Conservation (phyloP, 441 rosid species). For the Bocquillonia castaneifolia region DNA sequence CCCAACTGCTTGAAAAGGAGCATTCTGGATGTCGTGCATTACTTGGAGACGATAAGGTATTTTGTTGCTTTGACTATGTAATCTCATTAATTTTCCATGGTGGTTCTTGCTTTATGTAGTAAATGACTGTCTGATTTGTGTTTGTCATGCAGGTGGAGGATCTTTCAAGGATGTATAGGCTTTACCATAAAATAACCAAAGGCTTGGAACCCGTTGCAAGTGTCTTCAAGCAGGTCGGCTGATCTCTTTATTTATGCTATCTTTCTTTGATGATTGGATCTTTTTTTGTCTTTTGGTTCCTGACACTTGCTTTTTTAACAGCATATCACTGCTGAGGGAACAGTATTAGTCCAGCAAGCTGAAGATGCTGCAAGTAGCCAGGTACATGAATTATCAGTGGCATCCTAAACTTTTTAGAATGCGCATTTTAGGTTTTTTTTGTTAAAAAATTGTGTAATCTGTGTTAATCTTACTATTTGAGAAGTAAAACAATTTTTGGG, state of each 20-base stretch:
- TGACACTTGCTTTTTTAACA: conserved; percentile 31
- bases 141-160: conserved; percentile 60
- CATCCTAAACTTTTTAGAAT: not conserved
- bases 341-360: conserved; percentile 80
- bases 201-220: conserved; percentile 81
- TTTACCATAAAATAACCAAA: conserved; percentile 55
- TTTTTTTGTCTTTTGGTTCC: not conserved
- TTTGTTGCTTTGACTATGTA: conserved; percentile 7
- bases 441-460: too few species aligned
- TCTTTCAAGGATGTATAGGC: conserved; percentile 94
- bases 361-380: conserved; percentile 80
- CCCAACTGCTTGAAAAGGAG: conserved; percentile 77
- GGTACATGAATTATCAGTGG: conserved; percentile 29
- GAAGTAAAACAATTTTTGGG: not conserved
- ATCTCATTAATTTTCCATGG: not conserved
- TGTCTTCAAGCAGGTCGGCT: conserved; percentile 75
- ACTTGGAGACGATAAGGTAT: conserved; percentile 87
- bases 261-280: conserved; percentile 4
- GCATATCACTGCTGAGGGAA: conserved; percentile 90
- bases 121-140: conserved; percentile 2
- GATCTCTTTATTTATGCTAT: conserved; percentile 1
- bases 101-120: conserved; percentile 5
- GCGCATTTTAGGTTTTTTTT: not conserved
- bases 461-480: too few species aligned
- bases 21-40: conserved; percentile 87